Evolutionary conservation across 139 green algal species (phyloP).

Genomic region (Tetraselmis chui): DNA sequence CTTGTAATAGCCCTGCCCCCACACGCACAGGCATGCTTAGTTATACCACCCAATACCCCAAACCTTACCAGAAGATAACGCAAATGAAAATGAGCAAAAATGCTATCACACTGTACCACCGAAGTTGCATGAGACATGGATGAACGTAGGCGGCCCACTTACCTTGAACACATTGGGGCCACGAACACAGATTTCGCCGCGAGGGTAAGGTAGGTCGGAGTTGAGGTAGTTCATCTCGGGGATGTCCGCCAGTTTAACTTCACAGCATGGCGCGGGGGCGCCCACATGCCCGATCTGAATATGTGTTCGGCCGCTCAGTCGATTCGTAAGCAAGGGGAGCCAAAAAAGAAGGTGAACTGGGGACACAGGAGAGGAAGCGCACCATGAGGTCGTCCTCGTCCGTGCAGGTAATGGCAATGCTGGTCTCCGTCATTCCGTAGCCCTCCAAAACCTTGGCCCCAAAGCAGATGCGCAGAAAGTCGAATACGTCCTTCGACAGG

Average conservation of each 20-base stretch:
- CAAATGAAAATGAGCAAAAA: too few species aligned
- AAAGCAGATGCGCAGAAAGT: constrained; percentile 90
- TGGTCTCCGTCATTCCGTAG: constrained; percentile 79
- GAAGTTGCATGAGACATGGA: too few species aligned
- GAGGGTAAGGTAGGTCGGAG: constrained; percentile 65
- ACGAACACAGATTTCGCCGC: constrained; percentile 89
- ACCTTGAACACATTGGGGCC: constrained; percentile 76
- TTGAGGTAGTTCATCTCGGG: constrained; percentile 94
- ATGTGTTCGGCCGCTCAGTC: too few species aligned
- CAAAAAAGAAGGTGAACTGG: too few species aligned
- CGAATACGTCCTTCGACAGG: constrained; percentile 86
- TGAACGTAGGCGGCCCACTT: too few species aligned
- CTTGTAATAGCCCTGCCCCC: constrained; percentile 75
- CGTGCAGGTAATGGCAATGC: constrained; percentile 57
- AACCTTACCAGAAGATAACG: too few species aligned
- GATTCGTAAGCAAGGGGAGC: too few species aligned
- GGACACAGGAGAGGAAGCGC: too few species aligned
- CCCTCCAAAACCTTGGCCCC: constrained; percentile 65
- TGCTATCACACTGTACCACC: too few species aligned
- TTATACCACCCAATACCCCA: too few species aligned
- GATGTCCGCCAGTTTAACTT: constrained; percentile 90
- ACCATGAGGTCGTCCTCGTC: constrained; percentile 26
- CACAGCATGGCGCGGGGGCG: constrained; percentile 62
- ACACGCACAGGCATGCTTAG: too few species aligned
- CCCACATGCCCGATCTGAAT: constrained; percentile 72